Evolutionary conservation across 129 eudicot species (phyloP), one percentile per base, ranked within the genome.

Genomic region (Glebionis coronaria): DNA sequence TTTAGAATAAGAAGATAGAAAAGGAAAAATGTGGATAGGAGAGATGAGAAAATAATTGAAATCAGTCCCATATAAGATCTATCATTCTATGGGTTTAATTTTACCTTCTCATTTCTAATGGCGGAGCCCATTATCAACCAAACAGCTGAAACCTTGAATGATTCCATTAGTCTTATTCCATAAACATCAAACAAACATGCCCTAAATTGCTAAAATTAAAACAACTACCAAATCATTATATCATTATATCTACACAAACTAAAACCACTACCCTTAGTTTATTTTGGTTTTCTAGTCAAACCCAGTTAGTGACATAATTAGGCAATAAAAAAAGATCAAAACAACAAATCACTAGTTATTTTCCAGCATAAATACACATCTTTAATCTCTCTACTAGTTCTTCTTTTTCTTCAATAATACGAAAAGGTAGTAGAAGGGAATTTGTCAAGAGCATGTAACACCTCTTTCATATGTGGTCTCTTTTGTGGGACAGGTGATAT

Each of bases 401-500:
- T n/a, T 51, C 63, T 15, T 44, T 45, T 50, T 28, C 12, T 50
- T 74, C 60, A 74, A 59, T 81, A 68, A 59, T 77, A 71, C 29
- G 78, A 74, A 42, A 84, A 76, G 50, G 79, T 55, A 72, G 74
- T 65, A 71, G 81, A 69, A 31, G 96, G 94, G 50, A 94, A 87
- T 73, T 84, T 94, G 51, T 94, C 99, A 14, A 94, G 86, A 44
- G 71, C 81, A 58, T 87, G 95, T 9, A 90, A 65, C 46, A 78
- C 97, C 74, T 94, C 99, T 80, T 83, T 94, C 95, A 94, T 94
- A 19, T 83, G 50, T 31, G 99, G 99, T 80, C 99, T 88, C 87
- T 90, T 94, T 42, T 90, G 95, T 49, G 99, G 97, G 56, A 78
- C 79, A 3, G 92, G 78, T 12, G 97, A 84, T 53, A 88, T 76